Percentiles rank a stretch among this genome's conserved stretches.
Evolutionary conservation across 305 asterid genomes (phyloP).

Genomic region (Salvia sclarea): DNA sequence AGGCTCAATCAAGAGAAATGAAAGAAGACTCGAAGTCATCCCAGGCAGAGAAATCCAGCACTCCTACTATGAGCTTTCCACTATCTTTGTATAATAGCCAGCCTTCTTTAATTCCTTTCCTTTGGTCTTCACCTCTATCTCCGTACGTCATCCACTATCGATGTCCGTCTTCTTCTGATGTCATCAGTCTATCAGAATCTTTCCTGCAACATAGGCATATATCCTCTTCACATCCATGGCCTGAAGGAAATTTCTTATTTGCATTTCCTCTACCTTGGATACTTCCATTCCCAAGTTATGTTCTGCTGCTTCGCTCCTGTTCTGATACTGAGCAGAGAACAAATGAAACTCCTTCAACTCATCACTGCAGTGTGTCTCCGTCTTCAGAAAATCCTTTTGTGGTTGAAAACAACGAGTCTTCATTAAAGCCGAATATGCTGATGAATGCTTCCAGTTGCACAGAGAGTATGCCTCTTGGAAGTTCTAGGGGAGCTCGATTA

Average conservation of each 20-base stretch:
- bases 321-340: neutral
- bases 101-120: conserved; percentile 39
- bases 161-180: conserved; percentile 23
- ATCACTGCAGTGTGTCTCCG: conserved; percentile 17
- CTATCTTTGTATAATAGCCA: conserved; percentile 35
- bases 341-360: conserved; percentile 12
- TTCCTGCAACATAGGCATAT: conserved; percentile 20
- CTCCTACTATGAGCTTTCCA: conserved; percentile 32
- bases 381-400: conserved; percentile 16
- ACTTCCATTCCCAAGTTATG: conserved; percentile 16
- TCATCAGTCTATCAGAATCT: conserved; percentile 28
- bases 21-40: conserved; percentile 22
- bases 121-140: conserved; percentile 43
- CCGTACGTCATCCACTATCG: conserved; percentile 36
- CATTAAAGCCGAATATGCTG: conserved; percentile 6
- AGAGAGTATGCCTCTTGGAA: neutral
- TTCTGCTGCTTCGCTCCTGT: neutral
- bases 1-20: conserved; percentile 28
- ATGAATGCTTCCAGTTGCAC: conserved; percentile 4
- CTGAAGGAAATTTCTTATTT: conserved; percentile 29
- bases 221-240: neutral
- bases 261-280: conserved; percentile 35
- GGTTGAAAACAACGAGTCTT: conserved; percentile 20
- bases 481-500: neutral
- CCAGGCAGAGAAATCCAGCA: conserved; percentile 27